phyloP scores from a whole-genome alignment of 1,139 yeast species.

The Groenewaldozyma sp. region DNA sequence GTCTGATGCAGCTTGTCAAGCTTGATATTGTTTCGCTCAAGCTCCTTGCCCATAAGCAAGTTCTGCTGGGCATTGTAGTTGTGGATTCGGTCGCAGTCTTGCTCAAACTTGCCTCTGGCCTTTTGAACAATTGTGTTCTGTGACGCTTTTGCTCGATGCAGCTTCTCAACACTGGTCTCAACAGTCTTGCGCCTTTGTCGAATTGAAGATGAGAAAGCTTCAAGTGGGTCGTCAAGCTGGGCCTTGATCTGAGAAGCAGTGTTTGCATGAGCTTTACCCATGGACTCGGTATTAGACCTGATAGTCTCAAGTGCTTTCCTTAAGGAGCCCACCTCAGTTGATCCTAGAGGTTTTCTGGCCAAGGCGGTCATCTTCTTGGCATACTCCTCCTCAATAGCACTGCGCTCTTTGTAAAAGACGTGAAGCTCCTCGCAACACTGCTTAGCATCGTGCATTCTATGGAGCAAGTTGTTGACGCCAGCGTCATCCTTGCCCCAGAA shows the following conservation, averaged over 20 bases:
- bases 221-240: constrained; percentile 37
- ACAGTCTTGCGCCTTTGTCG: constrained; percentile 39
- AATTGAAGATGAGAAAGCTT: constrained; percentile 35
- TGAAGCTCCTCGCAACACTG: constrained; percentile 39
- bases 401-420: constrained; percentile 36
- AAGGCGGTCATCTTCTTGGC: constrained; percentile 45
- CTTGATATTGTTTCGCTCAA: constrained; percentile 56
- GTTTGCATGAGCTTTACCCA: constrained; percentile 40
- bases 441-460: constrained; percentile 42
- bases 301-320: constrained; percentile 53
- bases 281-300: constrained; percentile 44
- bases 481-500: constrained; percentile 48
- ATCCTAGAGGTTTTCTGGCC: constrained; percentile 44
- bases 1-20: constrained; percentile 46
- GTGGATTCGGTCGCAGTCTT: constrained; percentile 51
- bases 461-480: constrained; percentile 41
- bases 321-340: constrained; percentile 50
- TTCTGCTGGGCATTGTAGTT: constrained; percentile 55
- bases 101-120: constrained; percentile 45
- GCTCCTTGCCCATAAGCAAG: constrained; percentile 70
- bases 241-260: constrained; percentile 38
- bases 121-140: constrained; percentile 34
- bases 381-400: constrained; percentile 66
- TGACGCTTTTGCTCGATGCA: constrained; percentile 34
- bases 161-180: constrained; percentile 37